These are phyloP conservation scores for Elsinoe arachidis DNA, from an alignment of 2,329 filamentous ascomycete genomes.

Conservation along the genomic window DNA sequence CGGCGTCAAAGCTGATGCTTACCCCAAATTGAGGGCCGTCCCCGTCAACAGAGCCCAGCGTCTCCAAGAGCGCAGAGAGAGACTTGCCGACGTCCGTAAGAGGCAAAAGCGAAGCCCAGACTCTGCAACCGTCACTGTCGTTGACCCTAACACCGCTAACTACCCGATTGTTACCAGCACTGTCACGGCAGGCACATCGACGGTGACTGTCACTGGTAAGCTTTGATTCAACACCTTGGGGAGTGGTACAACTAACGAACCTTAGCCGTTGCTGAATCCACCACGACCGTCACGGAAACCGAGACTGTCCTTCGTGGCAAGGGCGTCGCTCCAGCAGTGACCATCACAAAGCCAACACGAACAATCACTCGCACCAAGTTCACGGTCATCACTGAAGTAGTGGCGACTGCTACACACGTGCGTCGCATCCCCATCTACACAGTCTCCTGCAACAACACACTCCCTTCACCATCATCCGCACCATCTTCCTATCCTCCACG, in stretches of 20 bases:
- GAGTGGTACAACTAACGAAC: neutral
- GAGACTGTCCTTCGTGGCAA: conserved; percentile 13
- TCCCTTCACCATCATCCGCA: neutral
- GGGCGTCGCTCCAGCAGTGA: conserved; percentile 10
- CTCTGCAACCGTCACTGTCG: conserved; percentile 25
- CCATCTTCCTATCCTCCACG: neutral
- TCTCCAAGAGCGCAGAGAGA: conserved; percentile 22
- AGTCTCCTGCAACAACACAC: neutral
- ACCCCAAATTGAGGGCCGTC: conserved; percentile 5
- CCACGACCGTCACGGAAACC: conserved; percentile 11
- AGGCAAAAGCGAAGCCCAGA: conserved; percentile 27
- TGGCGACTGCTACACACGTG: conserved; percentile 14
- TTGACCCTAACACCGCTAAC: conserved; percentile 23
- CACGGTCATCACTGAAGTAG: conserved; percentile 14
- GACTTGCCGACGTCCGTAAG: conserved; percentile 18
- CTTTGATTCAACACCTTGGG: neutral
- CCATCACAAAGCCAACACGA: conserved; percentile 16
- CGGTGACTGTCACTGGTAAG: conserved; percentile 10
- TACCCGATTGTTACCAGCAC: conserved; percentile 10
- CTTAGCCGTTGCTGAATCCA: neutral
- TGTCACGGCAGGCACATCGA: conserved; percentile 9
- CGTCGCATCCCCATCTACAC: neutral
- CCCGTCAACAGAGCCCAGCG: conserved; percentile 17
- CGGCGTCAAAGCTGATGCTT: neutral
- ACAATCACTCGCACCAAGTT: conserved; percentile 15